A percentile compares a stretch with the other conserved stretches of the same genome.
Conservation (phyloP, 352 stramenopile genomes). For the Stramenopiles sp. region DNA sequence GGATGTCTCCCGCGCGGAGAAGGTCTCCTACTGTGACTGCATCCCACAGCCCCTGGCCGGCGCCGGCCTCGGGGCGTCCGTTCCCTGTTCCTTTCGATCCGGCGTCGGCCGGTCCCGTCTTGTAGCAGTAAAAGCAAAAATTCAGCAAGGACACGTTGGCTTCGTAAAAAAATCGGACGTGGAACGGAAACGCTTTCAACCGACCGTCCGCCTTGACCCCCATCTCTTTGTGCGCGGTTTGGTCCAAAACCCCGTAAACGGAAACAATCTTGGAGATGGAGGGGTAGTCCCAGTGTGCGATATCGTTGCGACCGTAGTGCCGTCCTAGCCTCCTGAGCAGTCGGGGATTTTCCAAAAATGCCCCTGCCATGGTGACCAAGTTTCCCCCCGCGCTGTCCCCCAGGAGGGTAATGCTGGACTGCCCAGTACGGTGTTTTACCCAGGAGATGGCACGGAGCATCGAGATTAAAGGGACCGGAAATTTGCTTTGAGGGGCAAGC, state of each 20-base stretch:
- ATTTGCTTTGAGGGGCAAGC: not conserved
- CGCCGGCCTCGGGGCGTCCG: too few relatives aligned
- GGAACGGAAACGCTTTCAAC: not conserved
- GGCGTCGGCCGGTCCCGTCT: too few relatives aligned
- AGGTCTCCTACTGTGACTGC: too few relatives aligned
- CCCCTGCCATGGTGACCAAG: not conserved
- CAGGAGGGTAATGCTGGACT: not conserved
- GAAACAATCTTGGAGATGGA: not conserved
- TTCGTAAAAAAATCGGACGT: not conserved
- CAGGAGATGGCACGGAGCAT: not conserved
- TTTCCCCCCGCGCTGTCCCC: not conserved
- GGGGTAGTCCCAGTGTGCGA: not conserved
- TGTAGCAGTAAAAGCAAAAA: constrained; percentile 4
- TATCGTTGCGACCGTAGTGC: not conserved
- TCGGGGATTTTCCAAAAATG: not conserved
- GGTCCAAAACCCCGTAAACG: not conserved
- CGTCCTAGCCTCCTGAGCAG: not conserved
- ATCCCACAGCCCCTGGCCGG: too few relatives aligned
- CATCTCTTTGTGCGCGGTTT: not conserved
- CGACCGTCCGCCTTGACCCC: too few relatives aligned
- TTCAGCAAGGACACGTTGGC: not conserved
- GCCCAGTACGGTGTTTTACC: not conserved
- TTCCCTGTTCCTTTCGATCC: too few relatives aligned
- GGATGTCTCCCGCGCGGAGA: too few relatives aligned
- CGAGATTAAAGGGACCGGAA: not conserved